Evolutionary conservation across 2,329 filamentous ascomycete species (phyloP), one percentile per base, ranked within the genome.

Genomic region (Ascochyta koolunga): DNA sequence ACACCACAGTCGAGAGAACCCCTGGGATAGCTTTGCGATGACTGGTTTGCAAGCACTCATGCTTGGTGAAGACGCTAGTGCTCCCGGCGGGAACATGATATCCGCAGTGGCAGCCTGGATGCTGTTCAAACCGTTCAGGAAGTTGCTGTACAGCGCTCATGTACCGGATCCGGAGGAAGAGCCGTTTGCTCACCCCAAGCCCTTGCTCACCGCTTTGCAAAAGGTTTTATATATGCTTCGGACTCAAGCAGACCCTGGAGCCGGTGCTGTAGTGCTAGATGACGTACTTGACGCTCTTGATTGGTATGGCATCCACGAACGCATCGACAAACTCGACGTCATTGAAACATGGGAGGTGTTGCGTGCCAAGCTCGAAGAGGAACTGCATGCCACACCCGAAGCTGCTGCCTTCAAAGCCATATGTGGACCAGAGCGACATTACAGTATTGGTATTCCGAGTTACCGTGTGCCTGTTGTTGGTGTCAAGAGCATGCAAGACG

Each of bases 101-200:
- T 83, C 84, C 19, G 81, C 82, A 0, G 63, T 88, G n/a, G 80
- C 82, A 2, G 78, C 83, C 1, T 85, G 81, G 80, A 72, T 87
- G 54, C 79, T 86, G 50, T 78, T 86, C 54, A 79, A 78, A n/a
- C 84, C 85, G 0, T 83, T 88, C 65, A 79, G 84, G 55, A 74
- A 81, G 35, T 73, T 86, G 22, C 73, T 87, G 25, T 83, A 85
- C 62, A 72, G 70, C 6, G 72, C 80, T 33, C 69, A 79, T 56
- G 70, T 79, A 3, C 72, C 80, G n/a, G 75, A 80, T 52, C 77
- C 80, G 47, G 71, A 78, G 21, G 70, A 67, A 4, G 76, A 82
- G 31, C 77, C 78, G 11, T 75, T 79, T 21, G 61, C 70, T 35
- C 78, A 76, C 41, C 82, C 82, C 0, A 81, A 78, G 64, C 81